Evolutionary conservation across 2,329 filamentous ascomycete species (phyloP), one percentile per base, ranked within the genome.

Genomic region (Xylariales sp.): DNA sequence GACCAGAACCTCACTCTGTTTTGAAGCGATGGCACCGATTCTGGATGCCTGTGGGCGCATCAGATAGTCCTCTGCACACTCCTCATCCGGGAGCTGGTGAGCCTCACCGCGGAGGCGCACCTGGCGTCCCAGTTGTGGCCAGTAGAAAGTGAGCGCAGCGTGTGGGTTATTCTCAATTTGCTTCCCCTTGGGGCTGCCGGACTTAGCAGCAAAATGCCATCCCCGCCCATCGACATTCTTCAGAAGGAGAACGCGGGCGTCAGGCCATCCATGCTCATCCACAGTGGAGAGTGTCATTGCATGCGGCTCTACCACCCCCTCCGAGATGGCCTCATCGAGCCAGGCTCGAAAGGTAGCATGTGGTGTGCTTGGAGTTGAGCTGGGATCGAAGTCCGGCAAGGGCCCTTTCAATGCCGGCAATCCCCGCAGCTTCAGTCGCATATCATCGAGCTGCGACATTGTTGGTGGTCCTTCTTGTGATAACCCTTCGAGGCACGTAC

Each of bases 201-300:
- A 12, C 33, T 35, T 35, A 7, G 33, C 33, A 6, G 33, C 33
- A 12, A 35, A 35, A 16, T 35, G 33, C 33, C 33, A 35, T 18
- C 33, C 33, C 11, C 33, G 33, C 21, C 27, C 33, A 8, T 35
- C 33, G 20, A 35, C 21, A 13, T 35, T 23, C 18, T 35, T 35
- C 33, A 35, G 10, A 16, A 35, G 24, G n/a, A 35, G 33, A 12
- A 35, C 33, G 6, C 33, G 33, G 27, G 33, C 33, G n/a, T 35
- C 33, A 5, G 33, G 14, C 11, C 20, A 13, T 15, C 33, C 33
- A n/a, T 25, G 19, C 14, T 35, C 20, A 4, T 35, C 33, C 7
- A 25, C 33, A 7, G 33, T 35, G 2, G 33, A 35, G 6, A 35
- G 21, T 6, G 21, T 35, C 33, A 35, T 35, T 10, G 33, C 33